Evolutionary conservation across 1,139 yeast genomes (phyloP).

Genomic region (Kodamaea alishanica): DNA sequence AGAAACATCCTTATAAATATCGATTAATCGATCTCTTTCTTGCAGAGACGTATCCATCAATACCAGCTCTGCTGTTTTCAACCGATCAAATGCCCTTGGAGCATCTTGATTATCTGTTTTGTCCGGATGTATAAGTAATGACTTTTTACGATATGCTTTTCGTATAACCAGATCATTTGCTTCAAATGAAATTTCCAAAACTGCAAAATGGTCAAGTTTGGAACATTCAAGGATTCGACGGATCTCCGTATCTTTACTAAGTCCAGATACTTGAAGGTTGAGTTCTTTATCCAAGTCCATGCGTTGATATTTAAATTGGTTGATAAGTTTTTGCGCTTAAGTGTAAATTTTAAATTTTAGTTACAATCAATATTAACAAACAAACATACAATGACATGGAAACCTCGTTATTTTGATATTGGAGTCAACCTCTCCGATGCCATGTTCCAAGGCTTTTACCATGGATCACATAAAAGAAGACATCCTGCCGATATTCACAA

Average conservation of each 20-base stretch:
- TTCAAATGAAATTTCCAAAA: constrained; percentile 51
- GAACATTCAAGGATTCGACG: constrained; percentile 48
- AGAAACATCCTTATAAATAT: constrained; percentile 39
- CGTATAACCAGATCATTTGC: constrained; percentile 26
- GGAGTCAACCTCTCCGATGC: constrained; percentile 87
- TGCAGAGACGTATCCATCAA: constrained; percentile 18
- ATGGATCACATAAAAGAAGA: constrained; percentile 50
- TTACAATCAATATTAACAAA: too few relatives aligned
- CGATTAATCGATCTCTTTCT: constrained; percentile 37
- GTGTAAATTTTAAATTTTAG: too few relatives aligned
- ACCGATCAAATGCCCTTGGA: constrained; percentile 57
- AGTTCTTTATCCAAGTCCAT: constrained; percentile 9
- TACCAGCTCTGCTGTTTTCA: constrained; percentile 38
- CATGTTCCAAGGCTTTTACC: constrained; percentile 80
- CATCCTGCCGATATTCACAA: constrained; percentile 66
- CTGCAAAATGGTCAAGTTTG: constrained; percentile 51
- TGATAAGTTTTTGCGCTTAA: too few relatives aligned
- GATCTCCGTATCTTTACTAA: constrained; percentile 53
- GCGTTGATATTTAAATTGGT: too few relatives aligned
- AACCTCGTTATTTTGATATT: constrained; percentile 45
- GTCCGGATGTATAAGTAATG: constrained; percentile 68
- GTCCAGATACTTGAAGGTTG: constrained; percentile 23
- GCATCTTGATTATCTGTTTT: constrained; percentile 54
- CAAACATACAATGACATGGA: constrained; percentile 24
- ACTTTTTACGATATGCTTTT: constrained; percentile 52